Percentiles rank a stretch among this genome's conserved stretches.
Conservation (phyloP, 163 green algal genomes). For the Scenedesmus sp. region DNA sequence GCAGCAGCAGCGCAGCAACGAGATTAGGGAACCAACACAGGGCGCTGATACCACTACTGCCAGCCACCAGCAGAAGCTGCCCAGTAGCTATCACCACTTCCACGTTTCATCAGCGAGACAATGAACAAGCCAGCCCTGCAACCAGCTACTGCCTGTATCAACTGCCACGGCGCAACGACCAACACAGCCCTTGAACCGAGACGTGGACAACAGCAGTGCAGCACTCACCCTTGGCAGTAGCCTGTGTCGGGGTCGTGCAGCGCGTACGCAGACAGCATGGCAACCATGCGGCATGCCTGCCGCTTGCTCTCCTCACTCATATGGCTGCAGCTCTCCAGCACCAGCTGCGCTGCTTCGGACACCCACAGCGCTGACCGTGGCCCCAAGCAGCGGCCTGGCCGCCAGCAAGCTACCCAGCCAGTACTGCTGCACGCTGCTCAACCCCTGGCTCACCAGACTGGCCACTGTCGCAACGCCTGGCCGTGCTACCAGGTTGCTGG, state of each 20-base stretch:
- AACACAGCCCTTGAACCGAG: too few relatives aligned
- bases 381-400: slow-evolving; percentile 24
- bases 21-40: too few relatives aligned
- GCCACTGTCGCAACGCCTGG: neutral
- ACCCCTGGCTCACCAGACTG: neutral
- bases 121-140: neutral
- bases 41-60: neutral
- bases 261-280: slow-evolving; percentile 87
- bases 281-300: slow-evolving; percentile 64
- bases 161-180: neutral
- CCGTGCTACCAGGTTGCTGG: slow-evolving; percentile 14
- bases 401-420: slow-evolving; percentile 51
- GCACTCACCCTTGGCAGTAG: slow-evolving; percentile 88
- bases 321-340: slow-evolving; percentile 60
- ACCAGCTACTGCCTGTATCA: neutral
- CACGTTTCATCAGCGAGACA: neutral
- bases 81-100: neutral
- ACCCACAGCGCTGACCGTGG: slow-evolving; percentile 51
- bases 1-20: neutral
- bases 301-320: slow-evolving; percentile 59
- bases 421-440: slow-evolving; percentile 37
- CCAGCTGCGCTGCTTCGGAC: slow-evolving; percentile 1
- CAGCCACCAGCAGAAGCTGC: neutral
- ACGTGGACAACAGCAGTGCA: neutral
- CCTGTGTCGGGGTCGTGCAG: slow-evolving; percentile 88